Percentiles rank a stretch among this genome's conserved stretches.
These are phyloP conservation scores for Sporothrix pseudoabietina DNA, from an alignment of 2,329 filamentous ascomycete species.

Conservation along the genomic window DNA sequence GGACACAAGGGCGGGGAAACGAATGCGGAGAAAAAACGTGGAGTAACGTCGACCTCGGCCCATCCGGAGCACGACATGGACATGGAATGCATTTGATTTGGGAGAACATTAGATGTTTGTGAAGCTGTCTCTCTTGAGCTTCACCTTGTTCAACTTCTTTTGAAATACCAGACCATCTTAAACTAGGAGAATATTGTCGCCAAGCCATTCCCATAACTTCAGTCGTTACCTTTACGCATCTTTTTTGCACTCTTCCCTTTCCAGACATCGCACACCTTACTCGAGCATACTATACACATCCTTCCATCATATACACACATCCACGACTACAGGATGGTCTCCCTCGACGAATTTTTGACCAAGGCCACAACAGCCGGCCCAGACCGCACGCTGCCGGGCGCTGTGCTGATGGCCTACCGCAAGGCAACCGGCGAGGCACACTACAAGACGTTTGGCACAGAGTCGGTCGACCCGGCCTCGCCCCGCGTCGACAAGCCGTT, in stretches of 20 bases:
- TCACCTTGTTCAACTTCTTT: too few relatives aligned
- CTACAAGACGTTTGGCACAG: constrained; percentile 14
- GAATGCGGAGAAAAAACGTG: too few relatives aligned
- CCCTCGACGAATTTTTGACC: not conserved
- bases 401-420: constrained; percentile 6
- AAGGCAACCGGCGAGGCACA: not conserved
- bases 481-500: constrained; percentile 1
- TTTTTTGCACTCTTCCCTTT: too few relatives aligned
- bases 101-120: too few relatives aligned
- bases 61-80: too few relatives aligned
- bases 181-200: not conserved
- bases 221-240: too few relatives aligned
- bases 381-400: not conserved
- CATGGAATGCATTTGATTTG: too few relatives aligned
- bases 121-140: too few relatives aligned
- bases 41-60: too few relatives aligned
- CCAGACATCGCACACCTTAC: not conserved
- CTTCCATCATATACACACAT: not conserved
- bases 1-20: too few relatives aligned
- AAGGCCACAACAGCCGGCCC: not conserved
- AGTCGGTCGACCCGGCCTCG: constrained; percentile 6
- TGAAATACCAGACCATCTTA: too few relatives aligned
- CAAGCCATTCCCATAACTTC: too few relatives aligned
- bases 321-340: not conserved
- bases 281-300: not conserved